Evolutionary conservation across 2,329 filamentous ascomycete species (phyloP), one percentile per base, ranked within the genome.

Genomic region (Proliferodiscus dingleyae): DNA sequence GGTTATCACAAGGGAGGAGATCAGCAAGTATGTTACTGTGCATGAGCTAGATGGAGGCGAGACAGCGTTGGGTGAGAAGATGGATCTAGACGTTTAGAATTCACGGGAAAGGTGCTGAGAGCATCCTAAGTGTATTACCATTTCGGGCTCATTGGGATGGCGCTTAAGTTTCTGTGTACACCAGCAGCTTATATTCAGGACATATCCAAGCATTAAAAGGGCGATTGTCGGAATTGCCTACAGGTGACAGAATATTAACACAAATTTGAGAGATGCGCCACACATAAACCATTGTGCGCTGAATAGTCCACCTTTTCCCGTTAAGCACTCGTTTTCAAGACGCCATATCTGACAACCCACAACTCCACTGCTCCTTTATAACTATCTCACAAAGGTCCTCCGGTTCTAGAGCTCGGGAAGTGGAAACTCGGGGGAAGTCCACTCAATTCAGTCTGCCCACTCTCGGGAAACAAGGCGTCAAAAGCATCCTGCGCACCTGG

Each of bases 1-100:
- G 77, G 78, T 97, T 58, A 95, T 97, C 66, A 89, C 80, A 62
- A 93, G 88, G 74, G 86, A 91, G 67, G 89, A 98, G 62, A 85
- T 98, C 61, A 86, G 86, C 66, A 91, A 94, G 67, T 97, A 93
- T 68, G 84, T 97, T 48, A 94, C 85, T 23, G 86, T 98, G 48
- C 83, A 95, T 61, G 90, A 97, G 66, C 69, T 95, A 61, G 78
- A 59, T 41, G 53, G 55, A 32, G 55, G 50, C 5, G 61, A 63
- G 50, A 37, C 83, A 45, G 77, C 81, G 45, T 81, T 85, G 52
- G 78, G 78, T 40, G 82, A 86, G 64, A 74, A 71, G 64, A 86
- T 86, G 82, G 81, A 86, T 59, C 72, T 85, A 37, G 81, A 85
- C 64, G 69, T 73, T 61, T 85, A 70, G 54, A 46, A 36, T 30